A percentile compares a stretch with the other conserved stretches of the same genome.
Conservation (phyloP, 345 rosid species). For the Pugionium dolabratum region DNA sequence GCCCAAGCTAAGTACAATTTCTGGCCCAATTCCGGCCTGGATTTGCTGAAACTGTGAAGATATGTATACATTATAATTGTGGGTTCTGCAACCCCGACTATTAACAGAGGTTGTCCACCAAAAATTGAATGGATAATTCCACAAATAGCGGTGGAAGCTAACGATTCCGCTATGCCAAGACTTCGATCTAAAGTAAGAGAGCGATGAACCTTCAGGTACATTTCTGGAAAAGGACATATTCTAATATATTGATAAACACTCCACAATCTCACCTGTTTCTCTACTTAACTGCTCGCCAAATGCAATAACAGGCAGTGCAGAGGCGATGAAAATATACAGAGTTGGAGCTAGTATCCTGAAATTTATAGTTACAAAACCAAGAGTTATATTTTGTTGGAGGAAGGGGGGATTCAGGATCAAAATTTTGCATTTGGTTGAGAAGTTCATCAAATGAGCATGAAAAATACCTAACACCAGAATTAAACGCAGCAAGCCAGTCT, state of each 20-base stretch:
- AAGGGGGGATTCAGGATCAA: not conserved
- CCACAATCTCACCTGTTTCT: slow-evolving; percentile 49
- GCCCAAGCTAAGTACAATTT: slow-evolving; percentile 74
- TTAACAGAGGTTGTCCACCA: slow-evolving; percentile 85
- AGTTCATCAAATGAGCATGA: not conserved
- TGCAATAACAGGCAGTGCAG: slow-evolving; percentile 73
- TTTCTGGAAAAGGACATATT: not conserved
- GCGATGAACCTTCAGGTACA: not conserved
- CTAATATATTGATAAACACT: not conserved
- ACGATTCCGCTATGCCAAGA: slow-evolving; percentile 72
- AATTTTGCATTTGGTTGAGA: not conserved
- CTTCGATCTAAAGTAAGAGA: slow-evolving; percentile 52
- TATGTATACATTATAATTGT: slow-evolving; percentile 87
- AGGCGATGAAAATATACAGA: slow-evolving; percentile 62
- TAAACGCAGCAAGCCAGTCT: slow-evolving; percentile 51
- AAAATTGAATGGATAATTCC: slow-evolving; percentile 77
- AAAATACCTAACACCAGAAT: slow-evolving; percentile 51
- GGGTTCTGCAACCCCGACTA: slow-evolving; percentile 88
- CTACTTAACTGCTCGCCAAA: slow-evolving; percentile 64
- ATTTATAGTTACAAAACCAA: not conserved
- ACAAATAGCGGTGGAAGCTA: slow-evolving; percentile 79
- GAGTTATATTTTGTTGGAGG: no score
- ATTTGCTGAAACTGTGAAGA: slow-evolving; percentile 64
- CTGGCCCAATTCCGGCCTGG: slow-evolving; percentile 56
- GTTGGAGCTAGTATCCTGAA: slow-evolving; percentile 71